These are phyloP conservation scores for Setaria italica DNA, from an alignment of 202 grass and related monocot species.

Conservation along the genomic window DNA sequence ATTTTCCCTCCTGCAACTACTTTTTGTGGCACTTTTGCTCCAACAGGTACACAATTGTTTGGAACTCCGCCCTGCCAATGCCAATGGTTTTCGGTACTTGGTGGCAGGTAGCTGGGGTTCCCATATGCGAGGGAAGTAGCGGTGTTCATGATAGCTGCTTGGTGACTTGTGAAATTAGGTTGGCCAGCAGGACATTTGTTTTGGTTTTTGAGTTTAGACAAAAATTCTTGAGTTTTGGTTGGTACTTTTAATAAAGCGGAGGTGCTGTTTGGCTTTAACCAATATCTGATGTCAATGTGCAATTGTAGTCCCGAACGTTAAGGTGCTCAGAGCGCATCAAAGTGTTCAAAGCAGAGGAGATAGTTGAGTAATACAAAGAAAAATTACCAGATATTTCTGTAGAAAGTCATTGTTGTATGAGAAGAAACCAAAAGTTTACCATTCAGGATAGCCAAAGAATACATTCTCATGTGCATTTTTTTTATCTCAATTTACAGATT, in stretches of 20 bases:
- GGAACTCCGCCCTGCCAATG: background rate
- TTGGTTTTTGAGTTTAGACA: too few species aligned
- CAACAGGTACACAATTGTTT: background rate
- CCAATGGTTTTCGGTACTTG: background rate
- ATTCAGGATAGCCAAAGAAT: background rate
- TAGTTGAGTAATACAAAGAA: background rate
- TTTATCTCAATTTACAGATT: slow-evolving; percentile 16
- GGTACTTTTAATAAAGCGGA: background rate
- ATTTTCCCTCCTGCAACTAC: background rate
- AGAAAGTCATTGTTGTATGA: background rate
- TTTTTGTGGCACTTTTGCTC: too few species aligned
- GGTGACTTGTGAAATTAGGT: too few species aligned
- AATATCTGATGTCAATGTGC: background rate
- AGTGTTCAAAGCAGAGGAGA: background rate
- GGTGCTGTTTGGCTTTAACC: background rate
- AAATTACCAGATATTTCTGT: background rate
- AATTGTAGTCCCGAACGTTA: background rate
- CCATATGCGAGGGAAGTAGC: too few species aligned
- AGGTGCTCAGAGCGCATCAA: background rate
- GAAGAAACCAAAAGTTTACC: background rate
- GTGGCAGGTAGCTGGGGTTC: background rate
- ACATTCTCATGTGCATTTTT: background rate
- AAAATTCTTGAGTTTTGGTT: too few species aligned
- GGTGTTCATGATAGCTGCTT: too few species aligned
- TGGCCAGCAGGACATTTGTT: too few species aligned